These are phyloP conservation scores for Serpula lacrymans DNA, from an alignment of 768 basidiomycete species.

Conservation along the genomic window DNA sequence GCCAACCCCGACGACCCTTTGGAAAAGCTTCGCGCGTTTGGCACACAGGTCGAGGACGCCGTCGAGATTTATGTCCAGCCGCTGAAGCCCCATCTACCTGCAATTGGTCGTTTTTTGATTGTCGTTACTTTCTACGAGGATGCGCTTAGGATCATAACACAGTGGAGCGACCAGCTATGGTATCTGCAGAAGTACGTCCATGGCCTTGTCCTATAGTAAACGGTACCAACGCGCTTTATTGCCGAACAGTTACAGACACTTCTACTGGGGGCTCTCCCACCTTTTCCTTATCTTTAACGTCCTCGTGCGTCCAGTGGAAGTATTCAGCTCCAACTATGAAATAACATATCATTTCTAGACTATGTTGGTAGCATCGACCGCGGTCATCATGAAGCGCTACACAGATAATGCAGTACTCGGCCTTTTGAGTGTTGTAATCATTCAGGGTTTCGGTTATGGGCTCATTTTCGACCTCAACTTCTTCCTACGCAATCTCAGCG, in stretches of 20 bases:
- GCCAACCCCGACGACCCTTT: constrained; percentile 81
- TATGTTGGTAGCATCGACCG: constrained; percentile 82
- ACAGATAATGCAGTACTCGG: constrained; percentile 89
- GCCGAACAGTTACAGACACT: constrained; percentile 87
- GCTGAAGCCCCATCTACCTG: constrained; percentile 89
- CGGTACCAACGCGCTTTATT: constrained; percentile 2
- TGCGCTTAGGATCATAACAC: constrained; percentile 86
- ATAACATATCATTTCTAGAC: constrained; percentile 46
- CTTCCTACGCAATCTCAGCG: constrained; percentile 98
- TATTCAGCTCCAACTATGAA: neutral
- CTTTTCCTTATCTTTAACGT: constrained; percentile 91
- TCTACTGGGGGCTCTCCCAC: constrained; percentile 95
- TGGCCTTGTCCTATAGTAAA: constrained; percentile 1
- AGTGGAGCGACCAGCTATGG: constrained; percentile 98
- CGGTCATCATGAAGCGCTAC: constrained; percentile 83
- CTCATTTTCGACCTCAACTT: constrained; percentile 99
- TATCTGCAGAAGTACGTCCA: constrained; percentile 86
- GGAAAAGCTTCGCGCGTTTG: constrained; percentile 68
- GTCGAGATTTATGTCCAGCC: constrained; percentile 93
- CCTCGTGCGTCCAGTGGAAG: constrained; percentile 55
- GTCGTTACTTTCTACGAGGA: constrained; percentile 99
- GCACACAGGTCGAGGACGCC: constrained; percentile 83
- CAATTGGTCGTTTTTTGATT: constrained; percentile 94
- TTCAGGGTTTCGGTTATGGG: constrained; percentile 97
- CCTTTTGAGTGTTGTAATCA: constrained; percentile 85